Evolutionary conservation across 345 rosid species (phyloP), one percentile per base, ranked within the genome.

Genomic region (Kernera saxatilis): DNA sequence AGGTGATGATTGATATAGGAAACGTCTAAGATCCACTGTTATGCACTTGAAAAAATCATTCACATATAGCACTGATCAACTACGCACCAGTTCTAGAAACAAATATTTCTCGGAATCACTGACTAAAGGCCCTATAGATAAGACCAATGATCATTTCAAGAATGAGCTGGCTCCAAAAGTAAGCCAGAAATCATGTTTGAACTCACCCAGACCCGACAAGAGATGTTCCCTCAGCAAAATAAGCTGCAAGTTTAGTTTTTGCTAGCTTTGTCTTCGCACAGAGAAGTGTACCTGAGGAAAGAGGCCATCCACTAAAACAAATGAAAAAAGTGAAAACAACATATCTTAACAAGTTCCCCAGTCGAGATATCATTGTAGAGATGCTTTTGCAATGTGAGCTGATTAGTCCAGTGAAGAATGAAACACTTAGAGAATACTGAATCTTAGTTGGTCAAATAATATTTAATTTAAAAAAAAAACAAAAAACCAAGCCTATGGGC

Each of bases 191-290:
- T 40, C 5, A 41, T 51, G 41, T 52, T 32, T 40, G 22, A 45
- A 64, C 83, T 62, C 62, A 87, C 98, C 90, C 64, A 21, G 71
- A 71, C 37, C 72, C 82, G 67, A 90, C 18, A 52, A 78, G 84
- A 55, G 92, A 88, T 63, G 97, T 86, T 32, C 91, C 92, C 79
- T 90, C 88, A 15, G 97, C 90, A 82, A 93, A 88, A 82, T 84
- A 87, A 69, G 86, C 78, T 2, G 98, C 88, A 55, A 90, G 83
- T 55, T 75, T 74, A 63, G 92, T 73, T 80, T 93, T 93, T 62
- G 98, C 89, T 45, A 75, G 78, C 85, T 84, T 93, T 52, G 96
- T 84, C 83, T 93, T 93, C 27, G 96, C 97, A 78, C 98, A 93
- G 48, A 93, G 93, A 78, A 90, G 81, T 77, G 90, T 80, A 51